phyloP scores from a whole-genome alignment of 2,329 filamentous ascomycete genomes.

The Orbilia javanica region DNA sequence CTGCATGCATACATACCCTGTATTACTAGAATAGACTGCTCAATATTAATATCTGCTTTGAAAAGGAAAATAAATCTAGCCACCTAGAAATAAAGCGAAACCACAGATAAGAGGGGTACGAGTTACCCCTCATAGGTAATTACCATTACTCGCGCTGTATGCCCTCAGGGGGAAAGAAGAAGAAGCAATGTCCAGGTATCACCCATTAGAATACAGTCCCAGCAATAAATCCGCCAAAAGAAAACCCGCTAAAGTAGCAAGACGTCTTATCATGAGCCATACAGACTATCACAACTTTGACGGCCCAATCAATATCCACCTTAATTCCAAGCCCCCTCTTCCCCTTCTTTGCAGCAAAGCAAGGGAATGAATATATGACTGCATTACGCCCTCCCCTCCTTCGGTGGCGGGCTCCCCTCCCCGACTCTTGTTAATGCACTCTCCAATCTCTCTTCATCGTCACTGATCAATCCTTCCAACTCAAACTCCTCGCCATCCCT shows the following conservation, averaged over 20 bases:
- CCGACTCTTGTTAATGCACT: conserved; percentile 66
- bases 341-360: neutral
- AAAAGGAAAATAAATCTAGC: no score
- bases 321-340: neutral
- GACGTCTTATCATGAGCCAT: conserved; percentile 4
- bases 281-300: neutral
- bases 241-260: conserved; percentile 6
- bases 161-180: neutral
- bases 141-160: conserved; percentile 1
- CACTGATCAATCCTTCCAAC: conserved; percentile 87
- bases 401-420: conserved; percentile 16
- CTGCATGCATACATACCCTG: conserved; percentile 16
- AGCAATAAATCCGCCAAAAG: neutral
- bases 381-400: neutral
- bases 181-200: neutral
- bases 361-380: neutral
- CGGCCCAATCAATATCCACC: neutral
- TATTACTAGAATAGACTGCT: conserved; percentile 8
- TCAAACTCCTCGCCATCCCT: conserved; percentile 92
- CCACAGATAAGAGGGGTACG: no score
- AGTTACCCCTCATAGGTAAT: neutral
- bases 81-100: no score
- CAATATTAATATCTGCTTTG: neutral
- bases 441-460: conserved; percentile 77
- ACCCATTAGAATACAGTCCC: conserved; percentile 2